Conservation (phyloP, 1,284 basidiomycete species). For the Porogramme epimiltina region DNA sequence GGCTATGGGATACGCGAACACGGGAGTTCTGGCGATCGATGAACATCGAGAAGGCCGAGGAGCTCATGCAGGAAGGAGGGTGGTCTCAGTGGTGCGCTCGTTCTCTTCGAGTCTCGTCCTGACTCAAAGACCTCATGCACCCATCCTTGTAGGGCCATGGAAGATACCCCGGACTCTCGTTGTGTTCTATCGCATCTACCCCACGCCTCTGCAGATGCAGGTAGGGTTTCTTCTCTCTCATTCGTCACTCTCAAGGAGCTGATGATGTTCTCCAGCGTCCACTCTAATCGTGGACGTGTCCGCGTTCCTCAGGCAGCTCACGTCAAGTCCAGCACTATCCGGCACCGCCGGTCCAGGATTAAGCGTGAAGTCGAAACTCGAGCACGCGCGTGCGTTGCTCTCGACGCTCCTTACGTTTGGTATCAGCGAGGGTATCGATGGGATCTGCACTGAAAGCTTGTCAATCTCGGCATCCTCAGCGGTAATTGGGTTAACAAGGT, state of each 20-base stretch:
- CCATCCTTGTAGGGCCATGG: conserved; percentile 5
- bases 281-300: conserved; percentile 34
- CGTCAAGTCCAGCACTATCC: conserved; percentile 8
- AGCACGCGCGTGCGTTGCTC: conserved; percentile 34
- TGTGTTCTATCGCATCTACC: neutral
- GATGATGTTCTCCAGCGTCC: conserved; percentile 21
- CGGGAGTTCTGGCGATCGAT: conserved; percentile 88
- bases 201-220: conserved; percentile 6
- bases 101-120: neutral
- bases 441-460: conserved; percentile 57
- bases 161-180: neutral
- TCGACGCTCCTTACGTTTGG: conserved; percentile 45
- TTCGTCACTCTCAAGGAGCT: neutral
- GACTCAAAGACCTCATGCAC: neutral
- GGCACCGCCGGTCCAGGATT: neutral
- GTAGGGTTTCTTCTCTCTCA: neutral
- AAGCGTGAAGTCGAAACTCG: conserved; percentile 14
- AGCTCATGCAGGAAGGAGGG: conserved; percentile 66
- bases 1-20: conserved; percentile 88
- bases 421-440: conserved; percentile 61
- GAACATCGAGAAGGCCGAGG: conserved; percentile 73
- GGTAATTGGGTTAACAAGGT: conserved; percentile 45
- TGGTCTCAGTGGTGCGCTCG: conserved; percentile 70
- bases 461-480: conserved; percentile 31
- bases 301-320: conserved; percentile 24